Evolutionary conservation across 768 basidiomycete species (phyloP), one percentile per base, ranked within the genome.

Genomic region (Omphalotus guepiniiformis): DNA sequence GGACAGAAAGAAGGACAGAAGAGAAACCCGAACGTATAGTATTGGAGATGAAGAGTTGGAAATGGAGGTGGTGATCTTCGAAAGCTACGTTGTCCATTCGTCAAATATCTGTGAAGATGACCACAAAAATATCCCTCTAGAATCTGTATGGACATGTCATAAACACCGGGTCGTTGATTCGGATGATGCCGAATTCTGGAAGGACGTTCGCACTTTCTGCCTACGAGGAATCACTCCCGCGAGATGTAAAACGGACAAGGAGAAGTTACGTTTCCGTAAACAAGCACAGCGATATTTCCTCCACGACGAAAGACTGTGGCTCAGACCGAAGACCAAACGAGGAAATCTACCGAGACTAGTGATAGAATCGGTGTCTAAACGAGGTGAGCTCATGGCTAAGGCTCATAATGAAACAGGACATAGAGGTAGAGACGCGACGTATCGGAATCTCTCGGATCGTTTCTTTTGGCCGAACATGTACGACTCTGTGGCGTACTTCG

Each of bases 371-470:
- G 0, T 21, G 0, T 11, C 5, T 0, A 48, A 52, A 1, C 49
- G 59, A n/a, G n/a, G 44, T 0, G 48, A 52, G 6, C 37, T 67
- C 1, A 42, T 66, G 12, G 50, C 47, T 0, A 30, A 54, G 6
- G 63, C 60, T 0, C 67, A 70, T 29, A 57, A 64, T 23, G 37
- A 52, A 3, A 39, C 48, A 0, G 66, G 66, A 7, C 65, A 69
- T 43, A 47, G 59, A 28, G 66, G 65, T 13, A 46, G 59, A 0
- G 59, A 68, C 18, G 47, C 61, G 0, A 61, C 59, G 0, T 64
- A 57, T n/a, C 30, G n/a, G 30, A 9, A 32, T n/a, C n/a, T 32
- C 9, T 9, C 30, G 30, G 30, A 32, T 32, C 30, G 30, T 9
- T 32, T 32, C n/a, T 32, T 9, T 32, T 32, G 30, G 30, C 30